phyloP scores from a whole-genome alignment of 1,284 basidiomycete species.

The Phellopilus nigrolimitatus region DNA sequence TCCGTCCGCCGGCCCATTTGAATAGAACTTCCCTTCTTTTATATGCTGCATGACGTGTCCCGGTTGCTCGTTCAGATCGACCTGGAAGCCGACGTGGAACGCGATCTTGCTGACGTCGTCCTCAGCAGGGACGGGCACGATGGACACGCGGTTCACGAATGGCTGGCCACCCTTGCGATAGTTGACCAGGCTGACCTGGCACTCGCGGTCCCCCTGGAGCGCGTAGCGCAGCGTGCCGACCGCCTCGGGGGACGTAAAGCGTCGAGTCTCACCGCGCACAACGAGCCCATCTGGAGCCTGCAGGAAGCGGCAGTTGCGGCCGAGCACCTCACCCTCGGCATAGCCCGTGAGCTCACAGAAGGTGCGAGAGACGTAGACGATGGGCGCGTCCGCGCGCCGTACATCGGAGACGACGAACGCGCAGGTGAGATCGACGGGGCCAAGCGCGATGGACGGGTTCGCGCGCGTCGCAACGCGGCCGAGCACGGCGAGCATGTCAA shows the following conservation, averaged over 20 bases:
- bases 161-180: conserved; percentile 86
- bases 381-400: too few relatives aligned
- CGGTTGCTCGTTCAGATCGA: conserved; percentile 85
- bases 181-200: conserved; percentile 84
- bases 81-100: conserved; percentile 91
- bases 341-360: too few relatives aligned
- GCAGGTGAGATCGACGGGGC: too few relatives aligned
- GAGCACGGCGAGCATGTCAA: too few relatives aligned
- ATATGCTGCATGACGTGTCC: conserved; percentile 77
- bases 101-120: conserved; percentile 63
- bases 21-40: conserved; percentile 61
- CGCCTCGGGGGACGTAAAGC: conserved; percentile 64
- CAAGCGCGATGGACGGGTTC: too few relatives aligned
- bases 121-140: too few relatives aligned
- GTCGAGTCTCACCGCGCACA: conserved; percentile 58
- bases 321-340: too few relatives aligned
- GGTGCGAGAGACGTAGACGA: too few relatives aligned
- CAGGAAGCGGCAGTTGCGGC: conserved; percentile 86
- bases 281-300: conserved; percentile 72
- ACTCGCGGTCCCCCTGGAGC: conserved; percentile 74
- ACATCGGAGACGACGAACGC: too few relatives aligned
- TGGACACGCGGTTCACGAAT: too few relatives aligned
- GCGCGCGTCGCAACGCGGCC: too few relatives aligned
- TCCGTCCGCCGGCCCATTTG: too few relatives aligned
- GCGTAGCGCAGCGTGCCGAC: conserved; percentile 66